phyloP scores from a whole-genome alignment of 2,329 filamentous ascomycete genomes.

The Apiospora sp. region DNA sequence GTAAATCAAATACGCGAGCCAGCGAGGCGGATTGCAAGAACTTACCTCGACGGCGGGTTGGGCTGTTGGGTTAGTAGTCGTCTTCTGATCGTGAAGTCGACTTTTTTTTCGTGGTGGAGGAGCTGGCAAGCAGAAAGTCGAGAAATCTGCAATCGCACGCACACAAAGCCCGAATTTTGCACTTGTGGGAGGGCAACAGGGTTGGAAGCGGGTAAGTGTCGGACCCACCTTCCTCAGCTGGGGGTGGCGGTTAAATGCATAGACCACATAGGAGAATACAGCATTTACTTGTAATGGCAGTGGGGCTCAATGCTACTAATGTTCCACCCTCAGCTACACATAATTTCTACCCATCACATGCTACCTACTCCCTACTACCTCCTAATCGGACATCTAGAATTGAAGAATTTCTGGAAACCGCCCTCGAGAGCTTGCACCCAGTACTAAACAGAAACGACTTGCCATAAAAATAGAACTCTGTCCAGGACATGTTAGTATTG shows the following conservation, averaged over 20 bases:
- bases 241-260: not conserved
- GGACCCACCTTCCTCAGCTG: not conserved
- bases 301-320: not conserved
- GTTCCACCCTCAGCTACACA: not conserved
- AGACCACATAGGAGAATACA: not conserved
- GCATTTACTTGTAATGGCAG: too few relatives aligned
- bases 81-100: slow-evolving; percentile 23
- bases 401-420: too few relatives aligned
- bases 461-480: too few relatives aligned
- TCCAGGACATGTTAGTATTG: too few relatives aligned
- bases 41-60: slow-evolving; percentile 25
- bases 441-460: too few relatives aligned
- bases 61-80: slow-evolving; percentile 24
- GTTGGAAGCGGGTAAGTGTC: slow-evolving; percentile 13
- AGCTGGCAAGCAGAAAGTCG: slow-evolving; percentile 11
- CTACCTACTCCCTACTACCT: too few relatives aligned
- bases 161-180: slow-evolving; percentile 22
- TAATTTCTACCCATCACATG: not conserved
- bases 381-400: too few relatives aligned
- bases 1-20: not conserved
- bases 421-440: too few relatives aligned
- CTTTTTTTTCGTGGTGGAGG: slow-evolving; percentile 23
- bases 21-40: slow-evolving; percentile 4
- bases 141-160: slow-evolving; percentile 24
- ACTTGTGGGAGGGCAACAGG: slow-evolving; percentile 21